Percentiles rank a stretch among this genome's conserved stretches.
phyloP scores from a whole-genome alignment of 768 basidiomycete species.

The Boletus reticuloceps region DNA sequence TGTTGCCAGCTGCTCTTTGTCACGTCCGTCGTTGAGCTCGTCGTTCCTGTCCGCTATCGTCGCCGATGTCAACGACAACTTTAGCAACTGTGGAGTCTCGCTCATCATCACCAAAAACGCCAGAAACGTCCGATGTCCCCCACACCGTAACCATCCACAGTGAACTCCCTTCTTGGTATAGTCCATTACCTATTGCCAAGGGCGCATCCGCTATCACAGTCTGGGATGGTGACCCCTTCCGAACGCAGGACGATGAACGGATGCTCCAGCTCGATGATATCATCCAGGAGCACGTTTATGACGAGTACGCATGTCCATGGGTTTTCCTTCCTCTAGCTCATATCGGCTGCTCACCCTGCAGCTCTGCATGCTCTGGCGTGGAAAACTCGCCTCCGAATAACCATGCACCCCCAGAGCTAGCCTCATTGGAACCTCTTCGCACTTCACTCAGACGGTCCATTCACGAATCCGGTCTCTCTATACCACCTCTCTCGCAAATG shows the following conservation, averaged over 20 bases:
- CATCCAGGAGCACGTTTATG: conserved; percentile 70
- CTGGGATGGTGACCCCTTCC: conserved; percentile 45
- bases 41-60: conserved; percentile 8
- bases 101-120: conserved; percentile 70
- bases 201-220: conserved; percentile 35
- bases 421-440: conserved; percentile 29
- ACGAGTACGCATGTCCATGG: conserved; percentile 53
- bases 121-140: conserved; percentile 57
- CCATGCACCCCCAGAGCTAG: conserved; percentile 23
- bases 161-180: conserved; percentile 57
- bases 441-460: conserved; percentile 31
- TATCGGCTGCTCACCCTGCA: conserved; percentile 4
- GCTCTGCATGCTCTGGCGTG: conserved; percentile 18
- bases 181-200: conserved; percentile 43
- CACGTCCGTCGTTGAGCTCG: conserved; percentile 5
- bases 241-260: conserved; percentile 48
- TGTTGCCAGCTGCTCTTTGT: not conserved
- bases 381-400: conserved; percentile 16
- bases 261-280: conserved; percentile 73
- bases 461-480: conserved; percentile 30
- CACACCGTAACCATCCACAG: conserved; percentile 50
- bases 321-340: conserved; percentile 1
- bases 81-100: conserved; percentile 54
- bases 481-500: conserved; percentile 37
- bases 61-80: conserved; percentile 58